Conservation (phyloP, 139 green algal species). For the Volvox africanus region DNA sequence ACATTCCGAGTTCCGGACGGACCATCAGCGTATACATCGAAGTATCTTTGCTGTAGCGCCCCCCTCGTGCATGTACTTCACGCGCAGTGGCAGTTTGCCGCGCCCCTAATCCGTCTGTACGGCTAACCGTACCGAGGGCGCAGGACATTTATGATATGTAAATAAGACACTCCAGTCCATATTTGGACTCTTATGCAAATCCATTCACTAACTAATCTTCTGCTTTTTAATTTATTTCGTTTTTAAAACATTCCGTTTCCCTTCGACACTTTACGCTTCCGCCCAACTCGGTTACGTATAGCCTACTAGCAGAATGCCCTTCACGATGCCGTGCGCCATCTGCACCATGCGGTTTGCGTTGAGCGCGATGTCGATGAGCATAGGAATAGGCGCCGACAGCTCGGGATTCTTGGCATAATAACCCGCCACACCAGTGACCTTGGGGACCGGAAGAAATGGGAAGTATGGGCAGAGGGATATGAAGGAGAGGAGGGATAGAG, state of each 20-base stretch:
- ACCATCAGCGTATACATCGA: neutral
- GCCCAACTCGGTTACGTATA: too few species aligned
- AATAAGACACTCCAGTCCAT: too few species aligned
- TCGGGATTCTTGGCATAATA: conserved; percentile 56
- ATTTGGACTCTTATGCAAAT: too few species aligned
- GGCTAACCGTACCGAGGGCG: too few species aligned
- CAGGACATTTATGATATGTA: too few species aligned
- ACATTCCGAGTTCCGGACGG: conserved; percentile 48
- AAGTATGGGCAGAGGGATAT: too few species aligned
- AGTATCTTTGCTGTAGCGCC: conserved; percentile 47
- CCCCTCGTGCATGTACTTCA: conserved; percentile 6
- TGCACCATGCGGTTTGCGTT: conserved; percentile 34
- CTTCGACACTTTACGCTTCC: too few species aligned
- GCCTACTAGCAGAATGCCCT: conserved; percentile 60
- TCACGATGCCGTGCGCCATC: conserved; percentile 59
- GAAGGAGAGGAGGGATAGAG: too few species aligned
- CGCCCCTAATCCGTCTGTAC: conserved; percentile 41
- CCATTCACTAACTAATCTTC: too few species aligned
- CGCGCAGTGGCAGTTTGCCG: conserved; percentile 29
- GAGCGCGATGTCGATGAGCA: conserved; percentile 63
- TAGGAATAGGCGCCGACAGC: conserved; percentile 54
- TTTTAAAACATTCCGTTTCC: too few species aligned
- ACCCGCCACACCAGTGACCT: conserved; percentile 16
- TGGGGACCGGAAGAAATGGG: conserved; percentile 42
- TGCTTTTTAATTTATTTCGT: too few species aligned